Base-by-base conservation (phyloP, 2,329 filamentous ascomycete species). In the Byssochlamys sp. region DNA sequence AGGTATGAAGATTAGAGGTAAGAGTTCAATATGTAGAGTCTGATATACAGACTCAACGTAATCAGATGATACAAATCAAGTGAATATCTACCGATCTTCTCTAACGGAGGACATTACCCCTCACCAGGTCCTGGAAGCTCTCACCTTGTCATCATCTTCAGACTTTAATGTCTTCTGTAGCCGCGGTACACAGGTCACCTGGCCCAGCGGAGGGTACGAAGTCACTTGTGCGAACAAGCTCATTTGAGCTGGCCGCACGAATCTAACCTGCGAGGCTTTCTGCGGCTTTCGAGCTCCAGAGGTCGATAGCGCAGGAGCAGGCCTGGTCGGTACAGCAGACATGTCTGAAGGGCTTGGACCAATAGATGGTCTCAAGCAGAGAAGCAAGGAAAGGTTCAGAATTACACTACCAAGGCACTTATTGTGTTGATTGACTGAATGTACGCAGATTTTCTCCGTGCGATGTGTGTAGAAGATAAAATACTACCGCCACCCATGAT, bases 191-290 rank as follows among this genome's bases (percentile, higher is more conserved):
- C 82, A 78, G 1, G 89, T 91, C 26, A 88, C 81, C 68, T 91
- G 88, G 1, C 86, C 89, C 55, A 96, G 73, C 1, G 90, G 84
- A 11, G 91, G 91, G 66, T 84, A 86, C 59, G 79, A 84, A 4
- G 78, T 80, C 12, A 87, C 71, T 60, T 78, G 77, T 25, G 81
- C 79, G 67, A 80, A 81, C 71, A 81, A 67, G 65, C 71, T 73
- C 73, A 75, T 79, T 60, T 78, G 73, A 1, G 69, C 71, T 11
- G 72, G 66, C 11, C 69, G 65, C 51, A 67, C 65, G 60, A 75
- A 74, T 54, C 65, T 67, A 50, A 67, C 60, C 56, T 71, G 71
- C 3, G 66, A 67, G 49, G 65, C 63, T 48, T 65, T 65, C 31
- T 58, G 25, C 33, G 25, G 45, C 52, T 54, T 54, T 9, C 33